Percentiles rank a stretch among this genome's conserved stretches.
Conservation (phyloP, 2,329 filamentous ascomycete genomes). For the Colletotrichum scovillei region DNA sequence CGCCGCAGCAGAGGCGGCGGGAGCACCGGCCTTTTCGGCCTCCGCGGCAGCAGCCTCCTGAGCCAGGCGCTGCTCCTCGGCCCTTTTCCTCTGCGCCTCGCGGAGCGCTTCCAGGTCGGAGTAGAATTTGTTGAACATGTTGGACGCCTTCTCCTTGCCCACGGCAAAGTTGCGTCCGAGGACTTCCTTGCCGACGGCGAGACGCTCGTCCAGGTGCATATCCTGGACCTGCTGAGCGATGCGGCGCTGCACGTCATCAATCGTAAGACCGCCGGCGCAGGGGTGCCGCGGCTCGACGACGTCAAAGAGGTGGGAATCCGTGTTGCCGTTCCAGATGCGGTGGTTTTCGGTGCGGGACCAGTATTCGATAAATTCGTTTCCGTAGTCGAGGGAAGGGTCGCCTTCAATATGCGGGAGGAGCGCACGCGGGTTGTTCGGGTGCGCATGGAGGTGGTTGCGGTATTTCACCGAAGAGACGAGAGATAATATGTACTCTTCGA, state of each 20-base stretch:
- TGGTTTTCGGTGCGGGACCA: slow-evolving; percentile 94
- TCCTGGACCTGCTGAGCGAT: slow-evolving; percentile 94
- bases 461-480: slow-evolving; percentile 92
- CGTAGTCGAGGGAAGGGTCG: slow-evolving; percentile 88
- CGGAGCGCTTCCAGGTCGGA: slow-evolving; percentile 81
- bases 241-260: slow-evolving; percentile 93
- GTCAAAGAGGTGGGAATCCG: slow-evolving; percentile 91
- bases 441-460: slow-evolving; percentile 72
- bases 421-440: slow-evolving; percentile 67
- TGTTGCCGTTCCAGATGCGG: slow-evolving; percentile 83
- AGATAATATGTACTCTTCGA: slow-evolving; percentile 94
- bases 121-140: slow-evolving; percentile 89
- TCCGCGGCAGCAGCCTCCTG: slow-evolving; percentile 41
- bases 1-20: slow-evolving; percentile 39
- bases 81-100: slow-evolving; percentile 56
- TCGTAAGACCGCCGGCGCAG: slow-evolving; percentile 89
- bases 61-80: slow-evolving; percentile 50
- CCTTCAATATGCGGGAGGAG: slow-evolving; percentile 78
- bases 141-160: slow-evolving; percentile 87
- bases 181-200: slow-evolving; percentile 84
- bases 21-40: slow-evolving; percentile 33
- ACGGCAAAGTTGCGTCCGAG: slow-evolving; percentile 90
- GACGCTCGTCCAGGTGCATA: slow-evolving; percentile 90
- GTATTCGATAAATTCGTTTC: slow-evolving; percentile 83
- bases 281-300: slow-evolving; percentile 94